phyloP scores from a whole-genome alignment of 768 basidiomycete species.

The Pisolithus marmoratus region DNA sequence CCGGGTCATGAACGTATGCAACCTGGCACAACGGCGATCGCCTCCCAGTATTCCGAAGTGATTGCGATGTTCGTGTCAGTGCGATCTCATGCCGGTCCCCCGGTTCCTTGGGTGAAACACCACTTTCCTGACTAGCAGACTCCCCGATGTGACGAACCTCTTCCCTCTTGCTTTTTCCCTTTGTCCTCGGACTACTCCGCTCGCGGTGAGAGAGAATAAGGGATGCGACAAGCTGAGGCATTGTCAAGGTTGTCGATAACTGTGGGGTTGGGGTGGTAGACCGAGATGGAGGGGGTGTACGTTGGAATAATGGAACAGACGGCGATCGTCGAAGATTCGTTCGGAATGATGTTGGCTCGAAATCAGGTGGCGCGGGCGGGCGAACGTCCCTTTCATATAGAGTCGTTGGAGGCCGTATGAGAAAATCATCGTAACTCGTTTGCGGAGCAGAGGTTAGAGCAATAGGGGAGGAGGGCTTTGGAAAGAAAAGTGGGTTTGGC shows the following conservation, averaged over 20 bases:
- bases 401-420: background rate
- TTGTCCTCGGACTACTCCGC: constrained; percentile 6
- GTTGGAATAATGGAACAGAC: constrained; percentile 14
- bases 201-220: constrained; percentile 24
- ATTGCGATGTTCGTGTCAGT: background rate
- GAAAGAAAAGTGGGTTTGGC: background rate
- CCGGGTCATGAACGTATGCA: constrained; percentile 30
- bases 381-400: background rate
- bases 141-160: background rate
- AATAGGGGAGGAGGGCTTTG: constrained; percentile 3
- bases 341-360: background rate
- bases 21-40: constrained; percentile 13
- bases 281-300: background rate
- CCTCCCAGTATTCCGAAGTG: background rate
- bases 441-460: background rate
- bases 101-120: background rate
- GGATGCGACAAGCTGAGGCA: constrained; percentile 28
- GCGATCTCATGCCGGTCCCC: too few species aligned
- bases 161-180: background rate
- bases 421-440: background rate
- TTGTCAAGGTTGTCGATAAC: constrained; percentile 19
- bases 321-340: constrained; percentile 18
- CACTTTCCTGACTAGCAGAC: background rate
- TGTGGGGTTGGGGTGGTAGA: constrained; percentile 4
- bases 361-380: constrained; percentile 1